Conservation (phyloP, 2,329 filamentous ascomycete genomes). For the Leptoxyphium fumago region DNA sequence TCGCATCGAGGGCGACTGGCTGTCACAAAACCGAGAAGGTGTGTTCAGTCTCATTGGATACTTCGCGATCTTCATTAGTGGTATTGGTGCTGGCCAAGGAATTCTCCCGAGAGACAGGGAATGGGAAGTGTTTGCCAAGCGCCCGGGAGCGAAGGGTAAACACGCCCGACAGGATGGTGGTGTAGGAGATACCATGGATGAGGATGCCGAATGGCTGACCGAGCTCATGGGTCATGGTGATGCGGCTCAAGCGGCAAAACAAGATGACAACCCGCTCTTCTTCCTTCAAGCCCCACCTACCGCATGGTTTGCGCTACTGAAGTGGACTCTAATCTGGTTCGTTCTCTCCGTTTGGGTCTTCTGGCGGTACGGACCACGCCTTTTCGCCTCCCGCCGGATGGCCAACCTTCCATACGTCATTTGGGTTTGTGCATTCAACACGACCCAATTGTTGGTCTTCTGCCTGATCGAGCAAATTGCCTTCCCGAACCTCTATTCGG, state of each 20-base stretch:
- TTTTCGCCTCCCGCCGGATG: conserved; percentile 71
- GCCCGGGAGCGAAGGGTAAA: conserved; percentile 5
- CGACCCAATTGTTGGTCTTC: conserved; percentile 64
- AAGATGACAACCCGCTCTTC: neutral
- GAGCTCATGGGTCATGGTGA: conserved; percentile 7
- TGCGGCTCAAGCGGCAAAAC: neutral
- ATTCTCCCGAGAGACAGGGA: conserved; percentile 47
- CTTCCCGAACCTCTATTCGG: conserved; percentile 58
- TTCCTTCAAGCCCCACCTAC: neutral
- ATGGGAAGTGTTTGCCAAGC: neutral
- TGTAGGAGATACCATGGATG: conserved; percentile 13
- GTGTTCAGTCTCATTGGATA: conserved; percentile 93
- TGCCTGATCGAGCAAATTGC: conserved; percentile 62
- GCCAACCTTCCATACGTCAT: conserved; percentile 89
- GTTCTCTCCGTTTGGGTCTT: conserved; percentile 57
- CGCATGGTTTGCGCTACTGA: conserved; percentile 36
- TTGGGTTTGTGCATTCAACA: conserved; percentile 89
- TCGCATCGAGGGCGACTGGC: conserved; percentile 46
- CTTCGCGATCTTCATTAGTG: conserved; percentile 83
- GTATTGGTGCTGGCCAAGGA: conserved; percentile 68
- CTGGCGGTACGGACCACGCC: conserved; percentile 53
- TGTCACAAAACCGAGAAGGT: conserved; percentile 87
- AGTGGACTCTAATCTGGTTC: conserved; percentile 54
- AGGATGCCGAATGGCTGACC: conserved; percentile 23
- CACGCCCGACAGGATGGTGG: conserved; percentile 2